These are phyloP conservation scores for Tuber aestivum DNA, from an alignment of 495 filamentous ascomycete genomes.

Conservation along the genomic window DNA sequence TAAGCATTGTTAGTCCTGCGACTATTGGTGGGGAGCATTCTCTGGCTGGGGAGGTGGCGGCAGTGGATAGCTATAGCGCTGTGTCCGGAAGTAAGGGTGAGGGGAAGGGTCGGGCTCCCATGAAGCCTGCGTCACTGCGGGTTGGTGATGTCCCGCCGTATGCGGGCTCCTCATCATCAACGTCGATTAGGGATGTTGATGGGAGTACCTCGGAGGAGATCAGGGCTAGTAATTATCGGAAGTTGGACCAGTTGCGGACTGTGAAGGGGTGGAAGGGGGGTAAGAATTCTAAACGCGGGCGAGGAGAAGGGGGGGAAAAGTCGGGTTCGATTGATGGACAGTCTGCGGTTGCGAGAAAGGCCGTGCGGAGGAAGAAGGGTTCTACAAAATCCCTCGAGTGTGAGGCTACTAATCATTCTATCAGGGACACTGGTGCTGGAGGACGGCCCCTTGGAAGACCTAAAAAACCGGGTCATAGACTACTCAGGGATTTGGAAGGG, in stretches of 20 bases:
- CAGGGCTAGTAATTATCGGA: constrained; percentile 4
- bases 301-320: not conserved
- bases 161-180: not conserved
- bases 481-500: constrained; percentile 7
- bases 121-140: not conserved
- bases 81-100: not conserved
- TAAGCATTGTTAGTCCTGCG: not conserved
- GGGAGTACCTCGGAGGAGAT: constrained; percentile 4
- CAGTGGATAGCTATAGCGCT: not conserved
- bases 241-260: constrained; percentile 11
- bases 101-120: not conserved
- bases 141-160: not conserved
- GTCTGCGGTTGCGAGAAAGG: constrained; percentile 12
- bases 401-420: not conserved
- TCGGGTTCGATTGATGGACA: constrained; percentile 3
- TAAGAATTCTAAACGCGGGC: not conserved
- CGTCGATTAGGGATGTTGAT: not conserved
- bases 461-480: constrained; percentile 2
- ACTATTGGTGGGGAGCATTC: not conserved
- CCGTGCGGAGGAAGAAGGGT: constrained; percentile 14
- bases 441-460: not conserved
- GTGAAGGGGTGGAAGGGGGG: constrained; percentile 19
- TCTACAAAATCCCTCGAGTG: not conserved
- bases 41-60: not conserved
- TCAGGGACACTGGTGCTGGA: not conserved